A percentile compares a stretch with the other conserved stretches of the same genome.
phyloP scores from a whole-genome alignment of 2,329 filamentous ascomycete genomes.

The Metarhizium rileyi region DNA sequence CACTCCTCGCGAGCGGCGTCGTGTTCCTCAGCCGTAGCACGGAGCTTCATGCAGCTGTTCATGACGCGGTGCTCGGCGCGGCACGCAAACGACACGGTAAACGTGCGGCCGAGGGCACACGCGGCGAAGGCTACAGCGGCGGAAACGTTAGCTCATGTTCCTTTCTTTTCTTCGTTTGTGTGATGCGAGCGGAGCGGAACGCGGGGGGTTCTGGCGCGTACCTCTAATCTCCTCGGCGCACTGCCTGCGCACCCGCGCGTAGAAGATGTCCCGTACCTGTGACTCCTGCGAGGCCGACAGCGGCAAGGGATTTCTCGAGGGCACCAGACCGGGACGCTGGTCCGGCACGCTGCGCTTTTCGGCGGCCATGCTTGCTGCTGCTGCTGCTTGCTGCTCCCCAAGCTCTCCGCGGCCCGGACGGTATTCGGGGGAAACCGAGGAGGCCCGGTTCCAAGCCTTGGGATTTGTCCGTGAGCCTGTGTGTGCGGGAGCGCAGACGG shows the following conservation, averaged over 20 bases:
- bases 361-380: slow-evolving; percentile 20
- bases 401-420: too few species aligned
- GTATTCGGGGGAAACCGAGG: too few species aligned
- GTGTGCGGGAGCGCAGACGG: too few species aligned
- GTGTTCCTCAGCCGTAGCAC: slow-evolving; percentile 76
- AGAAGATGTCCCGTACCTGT: slow-evolving; percentile 72
- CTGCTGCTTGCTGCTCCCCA: too few species aligned
- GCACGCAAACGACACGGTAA: slow-evolving; percentile 83
- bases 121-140: slow-evolving; percentile 68
- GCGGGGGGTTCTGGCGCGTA: slow-evolving; percentile 22
- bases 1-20: slow-evolving; percentile 88
- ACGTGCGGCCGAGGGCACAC: slow-evolving; percentile 77
- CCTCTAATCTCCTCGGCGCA: slow-evolving; percentile 75
- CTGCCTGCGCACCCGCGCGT: slow-evolving; percentile 64
- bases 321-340: slow-evolving; percentile 33
- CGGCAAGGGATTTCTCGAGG: slow-evolving; percentile 69
- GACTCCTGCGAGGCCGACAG: slow-evolving; percentile 73
- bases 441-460: too few species aligned
- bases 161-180: not conserved
- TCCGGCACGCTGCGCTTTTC: slow-evolving; percentile 14
- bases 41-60: slow-evolving; percentile 86
- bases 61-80: slow-evolving; percentile 69
- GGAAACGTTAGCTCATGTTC: not conserved
- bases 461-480: too few species aligned
- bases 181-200: too few species aligned